phyloP scores from a whole-genome alignment of 2,329 filamentous ascomycete genomes.

The Ceratocystis huliohia region DNA sequence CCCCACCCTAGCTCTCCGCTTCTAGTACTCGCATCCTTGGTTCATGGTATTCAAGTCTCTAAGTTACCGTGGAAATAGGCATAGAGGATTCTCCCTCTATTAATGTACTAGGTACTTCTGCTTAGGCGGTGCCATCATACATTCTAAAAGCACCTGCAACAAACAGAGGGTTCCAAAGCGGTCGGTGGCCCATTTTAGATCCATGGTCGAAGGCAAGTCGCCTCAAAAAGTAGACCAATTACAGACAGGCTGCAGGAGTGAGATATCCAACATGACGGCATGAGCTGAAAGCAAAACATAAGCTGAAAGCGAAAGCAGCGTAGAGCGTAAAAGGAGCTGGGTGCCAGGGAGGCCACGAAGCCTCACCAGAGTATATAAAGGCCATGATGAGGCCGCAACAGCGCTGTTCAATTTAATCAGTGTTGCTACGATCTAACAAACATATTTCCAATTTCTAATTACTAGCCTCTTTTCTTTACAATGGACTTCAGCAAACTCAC shows the following conservation, averaged over 20 bases:
- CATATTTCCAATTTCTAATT: neutral
- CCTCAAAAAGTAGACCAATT: neutral
- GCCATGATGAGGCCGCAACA: neutral
- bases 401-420: neutral
- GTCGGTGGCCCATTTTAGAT: neutral
- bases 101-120: neutral
- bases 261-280: neutral
- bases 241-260: neutral
- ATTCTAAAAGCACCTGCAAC: neutral
- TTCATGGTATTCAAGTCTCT: neutral
- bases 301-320: neutral
- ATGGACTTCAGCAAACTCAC: slow-evolving; percentile 20
- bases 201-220: neutral
- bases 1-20: neutral
- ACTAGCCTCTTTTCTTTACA: neutral
- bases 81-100: neutral
- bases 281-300: slow-evolving; percentile 10
- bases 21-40: neutral
- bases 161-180: neutral
- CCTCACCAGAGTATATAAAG: neutral
- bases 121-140: neutral
- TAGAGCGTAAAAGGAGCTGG: neutral
- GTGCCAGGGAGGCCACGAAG: neutral
- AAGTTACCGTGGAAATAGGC: neutral
- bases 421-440: neutral